Base-by-base conservation (phyloP, 2,329 filamentous ascomycete species). In the Fusarium duplospermum region DNA sequence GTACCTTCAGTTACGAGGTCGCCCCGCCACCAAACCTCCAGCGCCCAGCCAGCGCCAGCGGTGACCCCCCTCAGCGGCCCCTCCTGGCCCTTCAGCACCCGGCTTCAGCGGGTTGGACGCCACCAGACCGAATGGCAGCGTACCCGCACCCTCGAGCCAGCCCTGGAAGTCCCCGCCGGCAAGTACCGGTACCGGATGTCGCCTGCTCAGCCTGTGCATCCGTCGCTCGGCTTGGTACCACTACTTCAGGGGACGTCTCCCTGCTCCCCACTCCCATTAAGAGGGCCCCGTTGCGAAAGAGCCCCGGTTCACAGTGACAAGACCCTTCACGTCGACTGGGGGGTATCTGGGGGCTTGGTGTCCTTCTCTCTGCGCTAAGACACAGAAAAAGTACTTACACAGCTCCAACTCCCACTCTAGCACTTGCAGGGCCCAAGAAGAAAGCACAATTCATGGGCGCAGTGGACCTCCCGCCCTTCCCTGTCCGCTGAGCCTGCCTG, bases 301-400 rank as follows among this genome's bases (percentile, higher is more conserved):
- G 45, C 45, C 47, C 47, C 18, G 47, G 50, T 64, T 62, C 59
- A 74, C 67, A 66, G 67, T 61, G 61, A 69, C 67, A 62, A 68
- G 64, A 74, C 67, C 73, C 73, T 75, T 69, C 73, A 72, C 62
- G 52, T 72, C 36, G 73, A 71, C 73, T 56, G 62, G 73, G 72
- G 63, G 61, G 63, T 27, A 66, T 66, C 61, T 62, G 70, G 62
- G 72, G 72, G 62, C 62, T 50, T 65, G 62, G 59, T 73, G 45
- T 67, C 59, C 61, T 63, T 73, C 13, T 60, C 62, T 33, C 62
- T 64, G 62, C 56, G 66, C 62, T 61, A 62, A 70, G 62, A 59
- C 70, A 59, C 42, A 57, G 60, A 65, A 69, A 72, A 71, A 62
- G 64, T 40, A 18, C 24, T 33, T 64, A 42, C 38, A 58, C 50